Evolutionary conservation across 2,329 filamentous ascomycete genomes (phyloP).

Genomic region (Paracamarosporium sp.): DNA sequence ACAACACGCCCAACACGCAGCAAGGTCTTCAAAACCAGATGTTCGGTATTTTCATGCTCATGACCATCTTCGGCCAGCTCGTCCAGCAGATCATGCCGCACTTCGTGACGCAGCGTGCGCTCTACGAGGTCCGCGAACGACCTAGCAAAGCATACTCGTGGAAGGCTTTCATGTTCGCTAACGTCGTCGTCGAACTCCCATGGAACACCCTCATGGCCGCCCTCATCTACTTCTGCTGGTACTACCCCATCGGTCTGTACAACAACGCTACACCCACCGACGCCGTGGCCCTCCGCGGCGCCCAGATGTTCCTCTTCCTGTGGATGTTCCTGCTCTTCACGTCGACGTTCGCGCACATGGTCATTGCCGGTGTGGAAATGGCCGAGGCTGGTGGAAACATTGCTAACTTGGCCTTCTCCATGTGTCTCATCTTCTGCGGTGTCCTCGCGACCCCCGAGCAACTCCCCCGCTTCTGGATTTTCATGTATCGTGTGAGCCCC

Average conservation of each 20-base stretch:
- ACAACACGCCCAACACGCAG: constrained; percentile 71
- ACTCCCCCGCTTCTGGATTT: constrained; percentile 80
- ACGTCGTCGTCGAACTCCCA: constrained; percentile 83
- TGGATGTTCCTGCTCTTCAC: constrained; percentile 80
- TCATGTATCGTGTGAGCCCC: constrained; percentile 83
- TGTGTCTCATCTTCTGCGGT: constrained; percentile 77
- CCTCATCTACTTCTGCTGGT: constrained; percentile 82
- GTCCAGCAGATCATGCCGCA: constrained; percentile 85
- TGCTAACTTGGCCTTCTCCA: constrained; percentile 75
- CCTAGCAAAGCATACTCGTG: constrained; percentile 85
- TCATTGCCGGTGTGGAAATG: constrained; percentile 76
- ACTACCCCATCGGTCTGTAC: constrained; percentile 84
- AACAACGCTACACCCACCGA: constrained; percentile 69
- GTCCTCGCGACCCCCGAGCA: constrained; percentile 69
- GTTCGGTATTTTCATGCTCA: constrained; percentile 84
- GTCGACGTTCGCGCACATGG: constrained; percentile 79
- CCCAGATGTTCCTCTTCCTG: constrained; percentile 79
- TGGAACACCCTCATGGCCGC: constrained; percentile 80
- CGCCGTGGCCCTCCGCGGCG: constrained; percentile 72
- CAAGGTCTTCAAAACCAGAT: constrained; percentile 86
- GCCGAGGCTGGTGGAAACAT: constrained; percentile 79
- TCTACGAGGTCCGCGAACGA: constrained; percentile 86
- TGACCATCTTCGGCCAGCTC: constrained; percentile 80
- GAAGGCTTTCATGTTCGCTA: constrained; percentile 83
- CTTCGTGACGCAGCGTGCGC: constrained; percentile 79